phyloP scores from a whole-genome alignment of 768 basidiomycete species.

The Glaciozyma martinii region DNA sequence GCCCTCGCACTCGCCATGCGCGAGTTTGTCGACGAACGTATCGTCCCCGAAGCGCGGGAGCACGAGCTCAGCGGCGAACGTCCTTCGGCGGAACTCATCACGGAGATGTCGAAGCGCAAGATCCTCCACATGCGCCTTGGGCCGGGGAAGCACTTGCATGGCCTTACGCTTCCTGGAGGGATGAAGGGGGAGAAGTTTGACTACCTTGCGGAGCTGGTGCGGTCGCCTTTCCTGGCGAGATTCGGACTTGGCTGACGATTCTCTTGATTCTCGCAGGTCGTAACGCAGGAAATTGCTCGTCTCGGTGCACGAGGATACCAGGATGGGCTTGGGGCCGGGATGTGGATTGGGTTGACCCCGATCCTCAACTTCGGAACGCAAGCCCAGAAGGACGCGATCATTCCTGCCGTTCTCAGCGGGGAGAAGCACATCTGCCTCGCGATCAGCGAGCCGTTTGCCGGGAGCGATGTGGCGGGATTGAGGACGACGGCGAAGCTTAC shows the following conservation, averaged over 20 bases:
- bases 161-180: conserved; percentile 56
- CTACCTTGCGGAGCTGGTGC: conserved; percentile 71
- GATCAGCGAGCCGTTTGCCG: conserved; percentile 76
- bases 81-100: conserved; percentile 66
- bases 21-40: conserved; percentile 59
- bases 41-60: conserved; percentile 62
- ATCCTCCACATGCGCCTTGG: conserved; percentile 84
- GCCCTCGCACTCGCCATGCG: conserved; percentile 56
- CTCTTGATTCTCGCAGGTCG: conserved; percentile 43
- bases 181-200: conserved; percentile 74
- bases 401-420: conserved; percentile 55
- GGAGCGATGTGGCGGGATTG: conserved; percentile 57
- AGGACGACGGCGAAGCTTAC: conserved; percentile 64
- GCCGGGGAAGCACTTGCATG: conserved; percentile 77
- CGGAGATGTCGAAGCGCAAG: conserved; percentile 60
- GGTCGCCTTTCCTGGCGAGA: neutral
- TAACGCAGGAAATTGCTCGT: conserved; percentile 68
- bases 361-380: conserved; percentile 74
- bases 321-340: conserved; percentile 48
- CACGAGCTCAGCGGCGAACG: conserved; percentile 83
- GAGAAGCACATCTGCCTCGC: conserved; percentile 70
- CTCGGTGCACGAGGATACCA: conserved; percentile 65
- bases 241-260: neutral
- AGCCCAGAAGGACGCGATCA: conserved; percentile 56
- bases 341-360: conserved; percentile 51